A percentile compares a stretch with the other conserved stretches of the same genome.
Evolutionary conservation across 2,329 filamentous ascomycete species (phyloP).

Genomic region (Grosmannia serpens): DNA sequence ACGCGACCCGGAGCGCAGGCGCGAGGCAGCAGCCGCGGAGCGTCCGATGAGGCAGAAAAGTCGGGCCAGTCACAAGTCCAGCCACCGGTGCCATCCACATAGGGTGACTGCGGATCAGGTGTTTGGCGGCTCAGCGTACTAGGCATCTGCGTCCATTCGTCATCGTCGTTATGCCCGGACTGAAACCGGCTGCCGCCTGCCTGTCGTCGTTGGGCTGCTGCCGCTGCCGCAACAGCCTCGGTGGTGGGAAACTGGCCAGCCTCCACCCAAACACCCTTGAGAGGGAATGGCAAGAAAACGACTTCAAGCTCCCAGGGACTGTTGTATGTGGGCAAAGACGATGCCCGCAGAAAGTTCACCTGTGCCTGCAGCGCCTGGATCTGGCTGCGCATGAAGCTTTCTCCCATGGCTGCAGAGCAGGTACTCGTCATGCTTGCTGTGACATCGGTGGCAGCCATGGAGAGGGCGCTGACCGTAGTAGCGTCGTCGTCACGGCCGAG

Average conservation of each 20-base stretch:
- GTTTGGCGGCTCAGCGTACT: slow-evolving; percentile 33
- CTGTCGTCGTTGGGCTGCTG: slow-evolving; percentile 17
- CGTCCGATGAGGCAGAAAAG: slow-evolving; percentile 18
- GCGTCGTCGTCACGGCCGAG: slow-evolving; percentile 29
- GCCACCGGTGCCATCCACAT: slow-evolving; percentile 23
- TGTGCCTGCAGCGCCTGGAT: slow-evolving; percentile 38
- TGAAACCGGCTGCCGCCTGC: slow-evolving; percentile 18
- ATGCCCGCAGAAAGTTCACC: slow-evolving; percentile 40
- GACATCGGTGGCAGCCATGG: slow-evolving; percentile 28
- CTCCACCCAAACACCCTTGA: slow-evolving; percentile 44
- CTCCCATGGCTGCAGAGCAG: slow-evolving; percentile 14
- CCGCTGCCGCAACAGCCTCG: slow-evolving; percentile 10
- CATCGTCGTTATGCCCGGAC: slow-evolving; percentile 14
- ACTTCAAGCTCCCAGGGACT: slow-evolving; percentile 67
- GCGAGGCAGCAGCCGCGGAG: slow-evolving; percentile 55
- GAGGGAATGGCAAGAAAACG: slow-evolving; percentile 59
- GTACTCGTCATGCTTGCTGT: slow-evolving; percentile 13
- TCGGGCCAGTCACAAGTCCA: slow-evolving; percentile 31
- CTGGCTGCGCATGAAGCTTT: slow-evolving; percentile 36
- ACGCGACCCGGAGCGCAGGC: slow-evolving; percentile 53
- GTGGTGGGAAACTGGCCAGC: slow-evolving; percentile 32
- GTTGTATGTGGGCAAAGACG: slow-evolving; percentile 45
- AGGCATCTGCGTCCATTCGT: slow-evolving; percentile 45
- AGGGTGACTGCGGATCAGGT: slow-evolving; percentile 35
- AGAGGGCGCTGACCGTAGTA: slow-evolving; percentile 31